Conservation (phyloP, 306 rosid species). For the Sophora flavescens region DNA sequence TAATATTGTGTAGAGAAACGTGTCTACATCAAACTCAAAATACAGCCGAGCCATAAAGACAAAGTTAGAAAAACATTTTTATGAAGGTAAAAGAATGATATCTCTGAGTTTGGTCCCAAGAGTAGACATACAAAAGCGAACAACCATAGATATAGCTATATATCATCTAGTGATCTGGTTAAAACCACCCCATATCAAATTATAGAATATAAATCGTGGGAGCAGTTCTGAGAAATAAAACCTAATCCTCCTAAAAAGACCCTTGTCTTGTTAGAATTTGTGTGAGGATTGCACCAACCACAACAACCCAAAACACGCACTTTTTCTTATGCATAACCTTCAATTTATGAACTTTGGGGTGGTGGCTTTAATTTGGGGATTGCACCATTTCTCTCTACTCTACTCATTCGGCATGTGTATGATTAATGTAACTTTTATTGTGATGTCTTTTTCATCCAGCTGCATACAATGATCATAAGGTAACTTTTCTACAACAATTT, state of each 20-base stretch:
- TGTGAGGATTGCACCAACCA: constrained; percentile 54
- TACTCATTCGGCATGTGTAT: constrained; percentile 45
- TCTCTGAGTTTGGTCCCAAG: constrained; percentile 49
- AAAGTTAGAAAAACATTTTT: constrained; percentile 22
- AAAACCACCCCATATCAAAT: constrained; percentile 3
- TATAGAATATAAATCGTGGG: constrained; percentile 10
- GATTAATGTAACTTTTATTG: constrained; percentile 44
- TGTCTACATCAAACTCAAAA: constrained; percentile 32
- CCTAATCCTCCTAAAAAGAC: neutral
- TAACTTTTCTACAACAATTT: constrained; percentile 6
- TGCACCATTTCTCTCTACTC: constrained; percentile 13
- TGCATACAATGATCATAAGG: constrained; percentile 20
- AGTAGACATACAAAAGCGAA: constrained; percentile 16
- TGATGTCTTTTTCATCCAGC: constrained; percentile 64
- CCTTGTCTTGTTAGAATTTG: constrained; percentile 40
- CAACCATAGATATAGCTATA: constrained; percentile 21
- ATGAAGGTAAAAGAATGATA: constrained; percentile 32
- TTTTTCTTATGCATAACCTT: constrained; percentile 28
- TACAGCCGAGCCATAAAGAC: constrained; percentile 44
- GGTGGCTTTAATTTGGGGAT: constrained; percentile 30
- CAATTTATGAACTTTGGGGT: constrained; percentile 49
- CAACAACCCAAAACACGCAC: constrained; percentile 54
- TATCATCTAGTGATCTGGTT: neutral
- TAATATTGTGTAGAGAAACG: constrained; percentile 30
- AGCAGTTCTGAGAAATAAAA: neutral